Conservation (phyloP, 2,329 filamentous ascomycete species). For the Fusarium sp. region DNA sequence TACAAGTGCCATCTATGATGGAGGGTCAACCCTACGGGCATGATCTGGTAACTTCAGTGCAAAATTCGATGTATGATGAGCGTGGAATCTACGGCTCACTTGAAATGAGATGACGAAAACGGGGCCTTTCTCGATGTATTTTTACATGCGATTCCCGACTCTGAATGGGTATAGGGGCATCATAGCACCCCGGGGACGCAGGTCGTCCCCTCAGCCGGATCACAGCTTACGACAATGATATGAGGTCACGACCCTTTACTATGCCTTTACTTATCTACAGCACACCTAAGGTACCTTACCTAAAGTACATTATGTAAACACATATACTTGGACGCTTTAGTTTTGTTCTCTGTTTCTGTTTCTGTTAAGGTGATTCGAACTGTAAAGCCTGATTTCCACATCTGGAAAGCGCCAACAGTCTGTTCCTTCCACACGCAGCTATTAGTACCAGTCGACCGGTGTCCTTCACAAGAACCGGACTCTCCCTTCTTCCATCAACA, state of each 20-base stretch:
- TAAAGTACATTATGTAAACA: background rate
- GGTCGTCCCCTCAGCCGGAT: conserved; percentile 23
- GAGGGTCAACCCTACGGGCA: conserved; percentile 25
- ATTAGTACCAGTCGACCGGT: too few relatives aligned
- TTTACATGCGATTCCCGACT: conserved; percentile 18
- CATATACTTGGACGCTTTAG: background rate
- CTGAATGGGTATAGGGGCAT: conserved; percentile 7
- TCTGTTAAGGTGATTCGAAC: background rate
- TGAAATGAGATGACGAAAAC: conserved; percentile 21
- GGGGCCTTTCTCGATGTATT: conserved; percentile 6
- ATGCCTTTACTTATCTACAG: too few relatives aligned
- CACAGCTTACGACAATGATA: conserved; percentile 36
- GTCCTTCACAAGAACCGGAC: background rate
- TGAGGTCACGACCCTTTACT: conserved; percentile 25
- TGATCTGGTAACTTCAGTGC: conserved; percentile 18
- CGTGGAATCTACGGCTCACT: conserved; percentile 29
- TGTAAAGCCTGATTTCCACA: background rate
- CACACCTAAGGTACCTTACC: conserved; percentile 1
- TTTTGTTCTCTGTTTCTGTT: background rate
- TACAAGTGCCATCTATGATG: conserved; percentile 21
- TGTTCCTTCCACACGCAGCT: background rate
- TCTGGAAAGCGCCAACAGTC: background rate
- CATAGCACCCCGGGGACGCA: conserved; percentile 21
- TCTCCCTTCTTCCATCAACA: background rate
- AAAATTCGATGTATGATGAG: conserved; percentile 26